phyloP scores from a whole-genome alignment of 2,329 filamentous ascomycete genomes.

The Chaetothyriales sp. region DNA sequence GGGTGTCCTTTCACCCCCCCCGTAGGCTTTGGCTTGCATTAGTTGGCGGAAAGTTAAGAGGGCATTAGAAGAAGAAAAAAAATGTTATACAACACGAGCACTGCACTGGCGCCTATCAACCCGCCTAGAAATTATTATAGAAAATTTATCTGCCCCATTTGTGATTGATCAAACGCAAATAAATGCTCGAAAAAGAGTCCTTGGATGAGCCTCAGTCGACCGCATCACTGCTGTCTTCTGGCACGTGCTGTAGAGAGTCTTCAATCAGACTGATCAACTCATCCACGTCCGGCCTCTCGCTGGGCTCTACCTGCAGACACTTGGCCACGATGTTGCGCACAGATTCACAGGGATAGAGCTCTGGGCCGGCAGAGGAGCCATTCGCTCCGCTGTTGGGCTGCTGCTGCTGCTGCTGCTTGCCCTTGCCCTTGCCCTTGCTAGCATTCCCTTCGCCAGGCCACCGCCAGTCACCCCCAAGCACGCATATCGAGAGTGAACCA shows the following conservation, averaged over 20 bases:
- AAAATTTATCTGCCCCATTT: too few relatives aligned
- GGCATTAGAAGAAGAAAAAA: too few relatives aligned
- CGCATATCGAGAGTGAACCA: slow-evolving; percentile 80
- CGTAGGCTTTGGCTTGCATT: too few relatives aligned
- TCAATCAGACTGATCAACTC: slow-evolving; percentile 70
- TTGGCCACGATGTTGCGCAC: slow-evolving; percentile 77
- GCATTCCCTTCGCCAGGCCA: slow-evolving; percentile 75
- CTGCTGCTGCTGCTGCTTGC: slow-evolving; percentile 8
- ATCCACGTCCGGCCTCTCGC: slow-evolving; percentile 72
- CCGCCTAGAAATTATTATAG: too few relatives aligned
- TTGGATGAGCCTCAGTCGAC: neutral
- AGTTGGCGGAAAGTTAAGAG: too few relatives aligned
- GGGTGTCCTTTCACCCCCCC: neutral
- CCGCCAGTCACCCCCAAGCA: slow-evolving; percentile 85
- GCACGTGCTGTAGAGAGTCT: slow-evolving; percentile 50
- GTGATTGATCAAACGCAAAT: too few relatives aligned
- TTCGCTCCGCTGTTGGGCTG: slow-evolving; percentile 19
- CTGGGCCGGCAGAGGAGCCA: slow-evolving; percentile 6
- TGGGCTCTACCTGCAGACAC: slow-evolving; percentile 75
- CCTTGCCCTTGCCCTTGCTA: slow-evolving; percentile 43
- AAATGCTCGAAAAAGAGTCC: too few relatives aligned
- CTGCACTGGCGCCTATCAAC: too few relatives aligned
- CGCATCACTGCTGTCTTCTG: slow-evolving; percentile 27
- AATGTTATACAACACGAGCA: too few relatives aligned
- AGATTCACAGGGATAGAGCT: slow-evolving; percentile 51